These are phyloP conservation scores for Inga laurina DNA, from an alignment of 306 rosid genomes.

Conservation along the genomic window DNA sequence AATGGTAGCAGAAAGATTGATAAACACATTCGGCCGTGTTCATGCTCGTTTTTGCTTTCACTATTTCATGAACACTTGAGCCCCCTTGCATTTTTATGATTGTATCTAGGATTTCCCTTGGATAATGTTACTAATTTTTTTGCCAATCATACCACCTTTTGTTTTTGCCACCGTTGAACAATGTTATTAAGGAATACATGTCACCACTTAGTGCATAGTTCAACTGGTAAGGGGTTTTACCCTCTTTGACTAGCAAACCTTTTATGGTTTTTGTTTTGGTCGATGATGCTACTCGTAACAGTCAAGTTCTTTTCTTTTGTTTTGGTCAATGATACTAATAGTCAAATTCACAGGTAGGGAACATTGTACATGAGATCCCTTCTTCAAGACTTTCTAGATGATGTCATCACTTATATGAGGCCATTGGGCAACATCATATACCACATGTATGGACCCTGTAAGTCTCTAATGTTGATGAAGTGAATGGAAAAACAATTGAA, in stretches of 20 bases:
- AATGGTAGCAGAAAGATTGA: no score
- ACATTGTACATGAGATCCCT: constrained; percentile 72
- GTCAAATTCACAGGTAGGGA: constrained; percentile 59
- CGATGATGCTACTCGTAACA: no score
- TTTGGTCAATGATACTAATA: constrained; percentile 3
- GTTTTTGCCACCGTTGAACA: neutral
- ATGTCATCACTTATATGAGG: constrained; percentile 67
- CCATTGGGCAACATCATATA: constrained; percentile 84
- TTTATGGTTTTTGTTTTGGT: no score
- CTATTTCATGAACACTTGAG: no score
- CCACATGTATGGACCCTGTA: constrained; percentile 91
- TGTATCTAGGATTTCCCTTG: constrained; percentile 7
- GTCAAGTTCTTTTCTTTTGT: constrained; percentile 15
- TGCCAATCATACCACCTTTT: neutral
- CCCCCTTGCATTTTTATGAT: no score
- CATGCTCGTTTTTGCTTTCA: no score
- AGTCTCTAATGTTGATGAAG: constrained; percentile 50
- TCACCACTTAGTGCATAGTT: no score
- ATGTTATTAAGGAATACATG: neutral
- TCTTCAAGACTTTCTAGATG: constrained; percentile 71
- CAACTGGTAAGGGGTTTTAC: no score
- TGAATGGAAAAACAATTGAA: no score
- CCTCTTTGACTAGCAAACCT: no score
- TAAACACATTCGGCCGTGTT: no score
- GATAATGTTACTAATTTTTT: no score